phyloP scores from a whole-genome alignment of 176 grass and related monocot genomes.

The Raddia guianensis region DNA sequence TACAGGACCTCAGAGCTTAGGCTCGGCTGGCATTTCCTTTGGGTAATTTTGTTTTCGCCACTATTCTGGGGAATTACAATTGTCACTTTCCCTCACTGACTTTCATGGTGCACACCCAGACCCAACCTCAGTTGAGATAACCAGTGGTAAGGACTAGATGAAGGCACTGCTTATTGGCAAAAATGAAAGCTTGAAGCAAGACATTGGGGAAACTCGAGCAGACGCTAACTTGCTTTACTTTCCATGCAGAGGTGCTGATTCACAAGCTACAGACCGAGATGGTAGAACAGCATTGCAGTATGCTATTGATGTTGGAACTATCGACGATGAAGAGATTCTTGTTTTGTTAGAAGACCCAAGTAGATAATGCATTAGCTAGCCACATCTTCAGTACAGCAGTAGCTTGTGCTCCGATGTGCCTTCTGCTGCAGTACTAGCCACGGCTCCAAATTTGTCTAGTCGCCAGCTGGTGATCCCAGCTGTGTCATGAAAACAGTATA shows the following conservation, averaged over 20 bases:
- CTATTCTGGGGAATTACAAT: background rate
- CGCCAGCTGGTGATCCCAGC: background rate
- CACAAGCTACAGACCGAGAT: slow-evolving; percentile 58
- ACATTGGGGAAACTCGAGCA: background rate
- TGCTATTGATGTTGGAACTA: slow-evolving; percentile 74
- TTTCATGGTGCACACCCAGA: background rate
- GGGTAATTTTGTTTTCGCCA: background rate
- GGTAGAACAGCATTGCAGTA: slow-evolving; percentile 84
- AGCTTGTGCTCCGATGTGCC: background rate
- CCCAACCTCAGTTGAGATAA: background rate
- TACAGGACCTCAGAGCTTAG: background rate
- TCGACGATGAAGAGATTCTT: slow-evolving; percentile 85
- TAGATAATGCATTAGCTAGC: slow-evolving; percentile 60
- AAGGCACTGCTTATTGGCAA: background rate
- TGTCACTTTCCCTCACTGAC: background rate
- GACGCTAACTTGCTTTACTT: background rate
- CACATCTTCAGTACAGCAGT: slow-evolving; percentile 16
- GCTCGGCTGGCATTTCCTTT: background rate
- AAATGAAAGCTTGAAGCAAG: background rate
- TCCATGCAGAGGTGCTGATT: slow-evolving; percentile 74
- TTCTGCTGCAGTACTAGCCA: slow-evolving; percentile 29
- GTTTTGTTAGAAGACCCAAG: slow-evolving; percentile 77
- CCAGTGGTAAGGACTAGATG: background rate
- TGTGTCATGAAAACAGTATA: slow-evolving; percentile 33
- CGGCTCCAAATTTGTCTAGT: slow-evolving; percentile 5